Evolutionary conservation across 2,329 filamentous ascomycete genomes (phyloP), one percentile per base, ranked within the genome.

Genomic region (Talaromyces sp.): DNA sequence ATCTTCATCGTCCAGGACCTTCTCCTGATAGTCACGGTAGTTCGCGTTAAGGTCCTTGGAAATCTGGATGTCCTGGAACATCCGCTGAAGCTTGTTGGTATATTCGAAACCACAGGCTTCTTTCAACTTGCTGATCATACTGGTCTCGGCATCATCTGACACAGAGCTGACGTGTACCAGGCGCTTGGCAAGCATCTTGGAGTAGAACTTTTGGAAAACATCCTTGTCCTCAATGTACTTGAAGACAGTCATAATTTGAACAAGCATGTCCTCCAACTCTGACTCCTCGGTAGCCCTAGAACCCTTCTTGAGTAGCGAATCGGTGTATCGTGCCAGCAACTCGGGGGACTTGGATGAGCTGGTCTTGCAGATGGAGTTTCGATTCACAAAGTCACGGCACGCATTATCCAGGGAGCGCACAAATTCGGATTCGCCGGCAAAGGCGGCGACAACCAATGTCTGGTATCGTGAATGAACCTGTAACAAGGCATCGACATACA

Each of bases 191-290:
- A 99, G 81, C 88, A 96, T 96, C 65, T 93, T 90, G 1, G 93
- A 96, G 79, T 99, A 99, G 78, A 97, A 99, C 77, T 98, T 99
- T 77, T 98, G 95, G 84, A 99, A 99, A 5, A 99, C 96, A 72
- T 99, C 95, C 82, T 99, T 99, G 78, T 99, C 96, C 74, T 99
- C 95, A 65, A 99, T 98, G 77, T 99, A 99, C 80, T 98, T 98
- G 85, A 99, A 99, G 60, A 99, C 92, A 1, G 93, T 97, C 95
- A 99, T 99, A 70, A 99, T 95, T 75, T 97, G 91, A 22, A 86
- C 87, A 32, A 98, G 81, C 33, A 92, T 89, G 67, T 89, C 88
- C 78, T 99, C 95, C 69, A 98, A 84, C 71, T 99, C 93, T 33
- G 91, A 89, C 72, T 99, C 95, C 72, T 98, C 95, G 15, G 92